Percentiles rank a stretch among this genome's conserved stretches.
These are phyloP conservation scores for Aschersonia sp. DNA, from an alignment of 2,329 filamentous ascomycete species.

Conservation along the genomic window DNA sequence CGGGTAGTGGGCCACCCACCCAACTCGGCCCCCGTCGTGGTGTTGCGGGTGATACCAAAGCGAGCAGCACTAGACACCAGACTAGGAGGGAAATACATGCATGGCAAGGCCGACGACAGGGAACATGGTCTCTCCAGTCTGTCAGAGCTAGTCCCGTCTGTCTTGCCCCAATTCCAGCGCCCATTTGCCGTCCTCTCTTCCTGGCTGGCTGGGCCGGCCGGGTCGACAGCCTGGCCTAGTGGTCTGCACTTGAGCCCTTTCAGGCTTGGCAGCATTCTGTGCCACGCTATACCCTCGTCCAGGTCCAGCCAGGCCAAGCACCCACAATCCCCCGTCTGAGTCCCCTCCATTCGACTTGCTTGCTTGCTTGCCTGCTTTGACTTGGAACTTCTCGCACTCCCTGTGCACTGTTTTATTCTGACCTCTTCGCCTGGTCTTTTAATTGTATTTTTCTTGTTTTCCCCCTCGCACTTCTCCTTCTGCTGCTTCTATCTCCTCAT, in stretches of 20 bases:
- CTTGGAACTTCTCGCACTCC: background rate
- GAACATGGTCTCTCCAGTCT: background rate
- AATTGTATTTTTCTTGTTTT: background rate
- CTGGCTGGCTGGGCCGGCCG: background rate
- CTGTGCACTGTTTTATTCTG: background rate
- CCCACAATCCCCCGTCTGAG: background rate
- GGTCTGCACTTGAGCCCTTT: background rate
- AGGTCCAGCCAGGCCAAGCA: background rate
- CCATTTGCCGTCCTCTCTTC: background rate
- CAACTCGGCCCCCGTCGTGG: background rate
- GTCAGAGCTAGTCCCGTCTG: background rate
- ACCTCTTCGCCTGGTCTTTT: background rate
- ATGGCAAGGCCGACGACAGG: background rate
- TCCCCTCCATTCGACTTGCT: background rate
- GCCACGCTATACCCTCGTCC: slow-evolving; percentile 6
- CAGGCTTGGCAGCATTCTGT: slow-evolving; percentile 3
- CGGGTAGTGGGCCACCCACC: background rate
- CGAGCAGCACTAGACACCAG: background rate
- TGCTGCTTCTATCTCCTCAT: too few relatives aligned
- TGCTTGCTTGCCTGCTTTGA: background rate
- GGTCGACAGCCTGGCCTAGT: background rate
- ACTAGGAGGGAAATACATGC: background rate
- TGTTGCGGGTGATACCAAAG: background rate
- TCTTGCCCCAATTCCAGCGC: background rate
- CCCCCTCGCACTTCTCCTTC: too few relatives aligned